phyloP scores from a whole-genome alignment of 148 eudicot species.

The Rhododendron molle region DNA sequence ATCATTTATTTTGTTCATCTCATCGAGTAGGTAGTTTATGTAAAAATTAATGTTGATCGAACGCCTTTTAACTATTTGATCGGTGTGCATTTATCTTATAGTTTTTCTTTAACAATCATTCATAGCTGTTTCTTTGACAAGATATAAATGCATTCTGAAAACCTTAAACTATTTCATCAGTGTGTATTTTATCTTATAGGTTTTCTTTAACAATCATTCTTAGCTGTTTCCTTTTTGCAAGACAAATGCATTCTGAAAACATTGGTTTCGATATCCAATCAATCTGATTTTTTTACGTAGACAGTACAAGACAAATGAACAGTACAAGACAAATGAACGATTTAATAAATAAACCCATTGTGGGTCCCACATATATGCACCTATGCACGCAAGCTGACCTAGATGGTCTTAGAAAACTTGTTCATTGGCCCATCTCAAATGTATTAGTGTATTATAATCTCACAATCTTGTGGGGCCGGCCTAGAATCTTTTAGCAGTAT shows the following conservation, averaged over 20 bases:
- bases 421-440: neutral
- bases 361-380: neutral
- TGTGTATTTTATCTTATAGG: neutral
- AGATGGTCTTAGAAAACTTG: neutral
- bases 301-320: neutral
- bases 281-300: too few relatives aligned
- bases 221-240: neutral
- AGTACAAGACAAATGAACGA: neutral
- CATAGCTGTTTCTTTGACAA: too few relatives aligned
- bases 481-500: neutral
- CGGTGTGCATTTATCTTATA: too few relatives aligned
- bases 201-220: neutral
- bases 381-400: neutral
- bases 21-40: neutral
- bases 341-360: neutral
- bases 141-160: too few relatives aligned
- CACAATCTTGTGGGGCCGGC: conserved; percentile 4
- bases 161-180: too few relatives aligned
- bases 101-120: too few relatives aligned
- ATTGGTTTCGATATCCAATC: neutral
- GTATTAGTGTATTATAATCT: neutral
- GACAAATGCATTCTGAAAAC: neutral
- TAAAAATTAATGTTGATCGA: neutral
- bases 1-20: neutral
- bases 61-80: too few relatives aligned